These are phyloP conservation scores for Tylopilus orsonianus DNA, from an alignment of 1,284 basidiomycete genomes.

Conservation along the genomic window DNA sequence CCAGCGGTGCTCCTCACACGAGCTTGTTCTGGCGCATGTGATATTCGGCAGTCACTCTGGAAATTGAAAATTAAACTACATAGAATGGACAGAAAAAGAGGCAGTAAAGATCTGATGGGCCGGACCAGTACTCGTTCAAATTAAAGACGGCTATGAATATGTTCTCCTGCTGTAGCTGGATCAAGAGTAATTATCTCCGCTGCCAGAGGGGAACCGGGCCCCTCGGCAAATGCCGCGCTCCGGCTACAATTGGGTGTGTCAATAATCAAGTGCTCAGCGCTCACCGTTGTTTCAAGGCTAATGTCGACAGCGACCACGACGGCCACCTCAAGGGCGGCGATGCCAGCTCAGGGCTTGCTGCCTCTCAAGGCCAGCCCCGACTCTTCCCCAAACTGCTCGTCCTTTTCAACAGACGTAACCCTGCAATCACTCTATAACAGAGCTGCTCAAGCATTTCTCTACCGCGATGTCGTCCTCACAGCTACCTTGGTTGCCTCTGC, in stretches of 20 bases:
- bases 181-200: too few relatives aligned
- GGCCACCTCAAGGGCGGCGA: constrained; percentile 17
- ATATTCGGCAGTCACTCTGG: too few relatives aligned
- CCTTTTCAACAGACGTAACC: constrained; percentile 41
- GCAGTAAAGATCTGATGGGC: too few relatives aligned
- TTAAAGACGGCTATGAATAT: too few relatives aligned
- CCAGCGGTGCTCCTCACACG: too few relatives aligned
- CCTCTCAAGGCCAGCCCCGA: constrained; percentile 28
- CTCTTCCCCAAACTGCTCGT: background rate
- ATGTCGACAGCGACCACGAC: constrained; percentile 34
- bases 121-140: too few relatives aligned
- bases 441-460: constrained; percentile 73
- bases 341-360: constrained; percentile 30
- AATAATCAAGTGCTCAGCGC: constrained; percentile 28
- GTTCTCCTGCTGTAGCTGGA: too few relatives aligned
- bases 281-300: background rate
- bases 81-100: too few relatives aligned
- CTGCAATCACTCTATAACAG: constrained; percentile 70
- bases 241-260: background rate
- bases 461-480: constrained; percentile 63
- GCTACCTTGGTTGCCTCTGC: constrained; percentile 66
- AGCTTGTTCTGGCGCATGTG: too few relatives aligned
- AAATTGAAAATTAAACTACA: too few relatives aligned
- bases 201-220: background rate
- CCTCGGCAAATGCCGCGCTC: background rate